Evolutionary conservation across 2,329 filamentous ascomycete genomes (phyloP).

Genomic region (Trichoderma sp.): DNA sequence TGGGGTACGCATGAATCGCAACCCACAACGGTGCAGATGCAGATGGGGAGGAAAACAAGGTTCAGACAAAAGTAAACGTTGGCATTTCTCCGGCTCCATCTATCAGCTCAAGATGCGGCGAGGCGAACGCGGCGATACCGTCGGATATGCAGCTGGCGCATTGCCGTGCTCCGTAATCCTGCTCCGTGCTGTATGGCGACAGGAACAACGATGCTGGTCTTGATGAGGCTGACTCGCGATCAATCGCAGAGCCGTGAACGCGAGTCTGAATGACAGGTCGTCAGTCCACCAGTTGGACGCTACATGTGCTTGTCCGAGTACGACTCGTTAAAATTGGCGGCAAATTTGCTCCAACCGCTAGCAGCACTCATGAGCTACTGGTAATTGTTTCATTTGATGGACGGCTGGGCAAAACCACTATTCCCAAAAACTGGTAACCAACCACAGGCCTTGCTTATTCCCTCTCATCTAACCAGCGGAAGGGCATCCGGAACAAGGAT

Average conservation of each 20-base stretch:
- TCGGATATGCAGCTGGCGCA: slow-evolving; percentile 2
- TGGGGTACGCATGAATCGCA: not conserved
- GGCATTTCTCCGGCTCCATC: slow-evolving; percentile 15
- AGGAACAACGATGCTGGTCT: not conserved
- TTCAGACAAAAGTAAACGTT: not conserved
- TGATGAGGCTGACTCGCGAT: not conserved
- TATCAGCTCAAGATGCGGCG: slow-evolving; percentile 21
- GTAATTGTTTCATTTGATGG: slow-evolving; percentile 11
- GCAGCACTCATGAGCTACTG: not conserved
- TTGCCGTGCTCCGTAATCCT: slow-evolving; percentile 4
- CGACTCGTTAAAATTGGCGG: slow-evolving; percentile 7
- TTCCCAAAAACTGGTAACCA: slow-evolving; percentile 17
- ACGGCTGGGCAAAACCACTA: not conserved
- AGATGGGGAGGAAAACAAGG: not conserved
- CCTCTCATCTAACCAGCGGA: slow-evolving; percentile 3
- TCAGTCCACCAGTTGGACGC: not conserved
- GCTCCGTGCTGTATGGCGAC: not conserved
- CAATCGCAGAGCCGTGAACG: not conserved
- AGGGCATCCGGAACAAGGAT: slow-evolving; percentile 12
- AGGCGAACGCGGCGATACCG: slow-evolving; percentile 17
- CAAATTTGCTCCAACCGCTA: slow-evolving; percentile 4
- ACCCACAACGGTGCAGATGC: not conserved
- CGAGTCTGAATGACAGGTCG: not conserved
- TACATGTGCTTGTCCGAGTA: not conserved
- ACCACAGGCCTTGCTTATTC: slow-evolving; percentile 12